Evolutionary conservation across 805 yeast genomes (phyloP).

Genomic region (Limtongozyma cylindracea): DNA sequence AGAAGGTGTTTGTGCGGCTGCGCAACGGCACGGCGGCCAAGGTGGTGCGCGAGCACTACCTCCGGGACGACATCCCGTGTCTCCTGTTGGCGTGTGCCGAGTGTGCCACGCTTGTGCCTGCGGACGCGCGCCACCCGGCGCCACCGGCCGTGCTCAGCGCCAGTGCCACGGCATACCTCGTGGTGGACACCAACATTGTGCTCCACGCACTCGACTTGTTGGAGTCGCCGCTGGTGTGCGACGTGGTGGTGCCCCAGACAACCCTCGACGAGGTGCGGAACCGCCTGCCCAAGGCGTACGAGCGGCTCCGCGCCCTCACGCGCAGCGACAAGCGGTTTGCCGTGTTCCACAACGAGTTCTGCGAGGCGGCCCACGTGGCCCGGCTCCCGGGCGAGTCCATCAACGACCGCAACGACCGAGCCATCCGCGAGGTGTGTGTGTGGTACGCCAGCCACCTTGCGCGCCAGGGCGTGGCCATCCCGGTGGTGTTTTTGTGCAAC

Average conservation of each 20-base stretch:
- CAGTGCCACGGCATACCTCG: constrained; percentile 25
- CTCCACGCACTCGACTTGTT: constrained; percentile 74
- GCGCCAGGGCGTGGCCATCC: constrained; percentile 10
- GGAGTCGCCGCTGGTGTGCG: constrained; percentile 55
- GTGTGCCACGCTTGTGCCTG: constrained; percentile 28
- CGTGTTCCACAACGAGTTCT: constrained; percentile 86
- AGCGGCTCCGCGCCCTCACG: constrained; percentile 54
- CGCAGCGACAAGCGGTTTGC: constrained; percentile 61
- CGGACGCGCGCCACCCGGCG: constrained; percentile 44
- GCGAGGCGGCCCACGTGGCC: constrained; percentile 36
- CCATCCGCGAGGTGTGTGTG: constrained; percentile 48
- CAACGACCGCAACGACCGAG: constrained; percentile 80
- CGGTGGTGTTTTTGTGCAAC: constrained; percentile 42
- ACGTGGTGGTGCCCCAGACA: constrained; percentile 86
- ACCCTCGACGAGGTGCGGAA: constrained; percentile 85
- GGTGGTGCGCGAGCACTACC: constrained; percentile 81
- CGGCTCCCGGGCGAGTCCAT: constrained; percentile 45
- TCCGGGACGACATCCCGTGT: constrained; percentile 85
- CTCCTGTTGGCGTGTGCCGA: constrained; percentile 40
- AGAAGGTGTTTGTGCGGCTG: constrained; percentile 80
- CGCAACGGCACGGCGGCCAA: constrained; percentile 78
- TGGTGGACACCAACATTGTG: constrained; percentile 74
- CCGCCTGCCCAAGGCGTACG: constrained; percentile 68
- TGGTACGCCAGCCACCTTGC: constrained; percentile 54
- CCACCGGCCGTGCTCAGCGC: constrained; percentile 42